phyloP scores from a whole-genome alignment of 2,329 filamentous ascomycete genomes.

The Lecanoromycetidae sp. region DNA sequence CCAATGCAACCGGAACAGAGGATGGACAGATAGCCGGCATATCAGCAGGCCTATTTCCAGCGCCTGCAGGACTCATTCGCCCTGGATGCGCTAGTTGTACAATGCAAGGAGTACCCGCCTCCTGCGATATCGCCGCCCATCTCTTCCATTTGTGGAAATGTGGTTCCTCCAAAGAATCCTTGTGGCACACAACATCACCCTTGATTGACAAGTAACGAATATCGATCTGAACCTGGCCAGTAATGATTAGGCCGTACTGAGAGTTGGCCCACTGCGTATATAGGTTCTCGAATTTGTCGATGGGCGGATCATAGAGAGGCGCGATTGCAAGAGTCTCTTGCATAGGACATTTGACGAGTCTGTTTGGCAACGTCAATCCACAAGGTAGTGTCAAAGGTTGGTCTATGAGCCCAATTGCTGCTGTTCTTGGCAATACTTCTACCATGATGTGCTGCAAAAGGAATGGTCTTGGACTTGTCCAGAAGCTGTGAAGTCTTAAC shows the following conservation, averaged over 20 bases:
- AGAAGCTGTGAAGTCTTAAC: too few relatives aligned
- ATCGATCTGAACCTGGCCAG: conserved; percentile 36
- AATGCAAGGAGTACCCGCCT: conserved; percentile 31
- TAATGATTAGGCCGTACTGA: conserved; percentile 33
- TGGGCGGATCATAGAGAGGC: conserved; percentile 31
- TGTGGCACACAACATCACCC: conserved; percentile 24
- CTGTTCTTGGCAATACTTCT: neutral
- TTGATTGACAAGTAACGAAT: conserved; percentile 29
- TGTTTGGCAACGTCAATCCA: conserved; percentile 44
- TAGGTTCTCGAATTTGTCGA: conserved; percentile 30
- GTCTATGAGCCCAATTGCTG: conserved; percentile 30
- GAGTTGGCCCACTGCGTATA: conserved; percentile 42
- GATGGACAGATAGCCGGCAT: conserved; percentile 28
- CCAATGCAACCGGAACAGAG: conserved; percentile 31
- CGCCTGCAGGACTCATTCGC: conserved; percentile 31
- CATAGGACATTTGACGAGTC: conserved; percentile 42
- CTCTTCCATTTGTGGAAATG: conserved; percentile 24
- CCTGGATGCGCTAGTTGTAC: conserved; percentile 37
- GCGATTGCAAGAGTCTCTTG: conserved; percentile 26
- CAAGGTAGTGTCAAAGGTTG: conserved; percentile 41
- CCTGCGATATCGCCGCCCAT: conserved; percentile 27
- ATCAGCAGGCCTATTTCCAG: conserved; percentile 28
- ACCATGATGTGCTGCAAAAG: neutral
- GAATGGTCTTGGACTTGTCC: too few relatives aligned
- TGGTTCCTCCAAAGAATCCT: conserved; percentile 19